These are phyloP conservation scores for Blastobotrys persicus DNA, from an alignment of 1,139 yeast genomes.

Conservation along the genomic window DNA sequence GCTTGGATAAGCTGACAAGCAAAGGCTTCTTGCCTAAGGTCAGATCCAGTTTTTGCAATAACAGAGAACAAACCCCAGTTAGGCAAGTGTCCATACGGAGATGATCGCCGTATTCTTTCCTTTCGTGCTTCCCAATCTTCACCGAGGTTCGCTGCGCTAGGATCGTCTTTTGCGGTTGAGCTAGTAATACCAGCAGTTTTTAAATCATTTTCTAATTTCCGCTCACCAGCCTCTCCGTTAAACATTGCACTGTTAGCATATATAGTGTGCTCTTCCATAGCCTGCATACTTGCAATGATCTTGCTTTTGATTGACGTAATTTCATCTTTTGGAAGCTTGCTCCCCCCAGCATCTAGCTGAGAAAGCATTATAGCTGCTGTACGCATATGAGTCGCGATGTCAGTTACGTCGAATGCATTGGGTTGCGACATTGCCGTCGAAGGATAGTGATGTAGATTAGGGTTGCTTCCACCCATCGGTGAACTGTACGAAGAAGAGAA, in stretches of 20 bases:
- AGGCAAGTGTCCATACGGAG: slow-evolving; percentile 78
- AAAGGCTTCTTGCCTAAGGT: slow-evolving; percentile 93
- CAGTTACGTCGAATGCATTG: slow-evolving; percentile 36
- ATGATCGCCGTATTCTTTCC: slow-evolving; percentile 69
- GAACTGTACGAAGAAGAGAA: slow-evolving; percentile 36
- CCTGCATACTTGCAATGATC: slow-evolving; percentile 85
- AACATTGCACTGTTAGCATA: slow-evolving; percentile 51
- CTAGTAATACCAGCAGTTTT: slow-evolving; percentile 64
- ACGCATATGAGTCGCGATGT: slow-evolving; percentile 86
- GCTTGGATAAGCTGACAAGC: slow-evolving; percentile 91
- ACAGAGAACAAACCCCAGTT: slow-evolving; percentile 96
- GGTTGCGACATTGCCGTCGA: slow-evolving; percentile 9
- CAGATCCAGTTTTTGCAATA: slow-evolving; percentile 94
- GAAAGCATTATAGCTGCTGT: slow-evolving; percentile 93
- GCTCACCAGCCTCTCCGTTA: slow-evolving; percentile 80
- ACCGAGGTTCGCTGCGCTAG: slow-evolving; percentile 60
- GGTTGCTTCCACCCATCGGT: neutral
- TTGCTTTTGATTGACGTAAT: slow-evolving; percentile 67
- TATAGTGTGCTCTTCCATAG: slow-evolving; percentile 61
- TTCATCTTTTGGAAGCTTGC: slow-evolving; percentile 70
- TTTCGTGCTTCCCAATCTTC: slow-evolving; percentile 91
- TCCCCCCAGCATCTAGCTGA: slow-evolving; percentile 68
- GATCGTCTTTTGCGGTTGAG: slow-evolving; percentile 39
- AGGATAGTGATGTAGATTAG: slow-evolving; percentile 7
- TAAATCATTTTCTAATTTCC: slow-evolving; percentile 86